These are phyloP conservation scores for Globisporangium polare DNA, from an alignment of 352 stramenopile species.

Conservation along the genomic window DNA sequence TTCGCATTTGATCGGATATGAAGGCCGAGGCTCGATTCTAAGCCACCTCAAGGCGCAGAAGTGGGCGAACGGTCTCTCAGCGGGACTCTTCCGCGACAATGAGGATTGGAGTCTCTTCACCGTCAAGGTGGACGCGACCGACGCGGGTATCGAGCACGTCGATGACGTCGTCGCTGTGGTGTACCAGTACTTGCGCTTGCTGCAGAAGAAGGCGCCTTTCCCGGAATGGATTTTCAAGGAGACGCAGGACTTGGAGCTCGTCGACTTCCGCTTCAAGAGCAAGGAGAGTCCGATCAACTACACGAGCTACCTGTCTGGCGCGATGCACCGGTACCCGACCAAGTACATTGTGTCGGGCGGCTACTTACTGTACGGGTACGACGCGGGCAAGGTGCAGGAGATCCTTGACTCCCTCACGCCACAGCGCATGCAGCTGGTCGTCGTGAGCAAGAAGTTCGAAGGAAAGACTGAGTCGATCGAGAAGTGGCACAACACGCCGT, in stretches of 20 bases:
- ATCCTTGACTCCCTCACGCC: conserved; percentile 50
- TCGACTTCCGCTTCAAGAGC: conserved; percentile 74
- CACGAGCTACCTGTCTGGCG: conserved; percentile 53
- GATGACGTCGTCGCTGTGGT: conserved; percentile 60
- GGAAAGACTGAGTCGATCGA: conserved; percentile 42
- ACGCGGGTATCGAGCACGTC: conserved; percentile 52
- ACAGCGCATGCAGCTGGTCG: conserved; percentile 49
- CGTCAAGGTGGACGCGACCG: conserved; percentile 68
- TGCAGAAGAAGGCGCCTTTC: conserved; percentile 26
- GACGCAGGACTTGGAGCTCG: conserved; percentile 46
- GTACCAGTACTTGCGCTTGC: conserved; percentile 63
- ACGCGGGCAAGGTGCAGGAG: conserved; percentile 44
- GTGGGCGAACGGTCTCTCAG: conserved; percentile 66
- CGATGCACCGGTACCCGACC: conserved; percentile 64
- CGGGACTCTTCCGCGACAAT: conserved; percentile 60
- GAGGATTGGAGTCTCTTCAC: conserved; percentile 69
- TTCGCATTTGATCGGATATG: conserved; percentile 92
- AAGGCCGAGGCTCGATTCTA: conserved; percentile 91
- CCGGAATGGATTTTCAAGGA: conserved; percentile 65
- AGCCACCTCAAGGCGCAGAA: conserved; percentile 87
- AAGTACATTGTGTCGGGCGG: conserved; percentile 60
- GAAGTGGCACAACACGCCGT: conserved; percentile 67
- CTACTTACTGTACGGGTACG: conserved; percentile 65
- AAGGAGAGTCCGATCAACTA: conserved; percentile 77
- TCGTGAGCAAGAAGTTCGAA: conserved; percentile 71